These are phyloP conservation scores for Lunasporangiospora selenospora DNA, from an alignment of 192 early-diverging fungal genomes.

Conservation along the genomic window DNA sequence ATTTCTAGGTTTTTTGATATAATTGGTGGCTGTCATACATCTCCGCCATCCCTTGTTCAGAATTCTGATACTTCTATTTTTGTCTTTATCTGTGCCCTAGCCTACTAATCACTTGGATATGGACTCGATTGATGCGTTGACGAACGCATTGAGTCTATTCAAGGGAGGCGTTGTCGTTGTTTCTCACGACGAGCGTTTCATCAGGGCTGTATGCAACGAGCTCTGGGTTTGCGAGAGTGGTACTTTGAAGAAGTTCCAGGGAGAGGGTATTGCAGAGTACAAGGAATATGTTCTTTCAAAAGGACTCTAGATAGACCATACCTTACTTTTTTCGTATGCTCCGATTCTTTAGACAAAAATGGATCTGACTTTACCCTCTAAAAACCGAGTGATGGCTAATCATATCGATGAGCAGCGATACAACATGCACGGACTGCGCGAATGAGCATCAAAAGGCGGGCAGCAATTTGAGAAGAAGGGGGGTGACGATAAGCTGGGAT, in stretches of 20 bases:
- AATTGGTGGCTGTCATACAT: constrained; percentile 26
- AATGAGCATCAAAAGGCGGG: too few species aligned
- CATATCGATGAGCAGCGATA: too few species aligned
- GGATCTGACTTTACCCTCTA: too few species aligned
- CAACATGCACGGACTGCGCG: neutral
- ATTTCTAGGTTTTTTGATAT: constrained; percentile 64
- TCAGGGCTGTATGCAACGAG: constrained; percentile 83
- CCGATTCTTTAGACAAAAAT: too few species aligned
- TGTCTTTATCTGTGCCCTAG: constrained; percentile 60
- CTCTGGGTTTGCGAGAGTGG: constrained; percentile 94
- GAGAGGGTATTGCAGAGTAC: constrained; percentile 87
- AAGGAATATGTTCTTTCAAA: constrained; percentile 58
- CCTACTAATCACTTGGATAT: constrained; percentile 91
- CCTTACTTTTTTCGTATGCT: too few species aligned
- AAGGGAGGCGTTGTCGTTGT: constrained; percentile 96
- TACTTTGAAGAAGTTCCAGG: constrained; percentile 84
- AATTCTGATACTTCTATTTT: constrained; percentile 56
- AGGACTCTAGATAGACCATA: constrained; percentile 21
- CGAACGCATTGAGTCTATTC: constrained; percentile 84
- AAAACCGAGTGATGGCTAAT: too few species aligned
- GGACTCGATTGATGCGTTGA: constrained; percentile 94
- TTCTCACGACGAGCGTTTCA: constrained; percentile 97
- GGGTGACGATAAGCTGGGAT: too few species aligned
- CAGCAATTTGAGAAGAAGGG: too few species aligned
- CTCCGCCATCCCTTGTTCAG: neutral